Base-by-base conservation (phyloP, 2,329 filamentous ascomycete species). In the Phoma herbarum region DNA sequence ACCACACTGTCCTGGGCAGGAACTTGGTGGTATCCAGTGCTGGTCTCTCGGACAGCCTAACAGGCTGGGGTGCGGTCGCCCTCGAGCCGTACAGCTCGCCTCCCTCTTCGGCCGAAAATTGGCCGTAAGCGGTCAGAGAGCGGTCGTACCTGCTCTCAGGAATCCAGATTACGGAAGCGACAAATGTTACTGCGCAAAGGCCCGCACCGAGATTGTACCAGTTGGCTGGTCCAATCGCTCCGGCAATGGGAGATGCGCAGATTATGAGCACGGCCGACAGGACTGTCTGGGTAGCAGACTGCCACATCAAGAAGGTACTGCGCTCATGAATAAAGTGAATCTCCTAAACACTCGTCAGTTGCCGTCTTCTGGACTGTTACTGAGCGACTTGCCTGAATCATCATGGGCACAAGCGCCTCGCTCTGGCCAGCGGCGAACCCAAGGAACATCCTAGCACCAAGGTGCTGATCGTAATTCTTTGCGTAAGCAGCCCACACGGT, bases 361-460 rank as follows among this genome's bases (percentile, higher is more conserved):
- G 18, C 18, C 10, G 35, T 16, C n/a, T 39, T 20, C n/a, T 20
- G 2, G 18, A 11, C 3, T 20, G n/a, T 11, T 5, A 39, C 35
- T 20, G 35, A 20, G 35, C 35, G 20, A 39, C 35, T 39, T 47
- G 66, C 65, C 57, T 69, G 63, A 12, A 71, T 69, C 63, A 81
- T 79, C 73, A 81, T 73, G 0, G 78, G 79, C 2, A 79, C 75
- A 3, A 81, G 66, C 3, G 79, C 78, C 57, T 81, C 79, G 48
- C 76, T 79, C 60, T 81, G 78, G 8, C 78, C 79, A 6, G 78
- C 78, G 2, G 78, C 75, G 5, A 81, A 56, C 0, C 77, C 78
- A 7, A 80, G 64, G 0, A 81, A 42, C 70, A 78, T 75, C 2
- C 79, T 72, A 1, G 74, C 72, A 1, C 65, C 74, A 22, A 80